Evolutionary conservation across 495 filamentous ascomycete species (phyloP).

Genomic region (Articulospora tetracladia): DNA sequence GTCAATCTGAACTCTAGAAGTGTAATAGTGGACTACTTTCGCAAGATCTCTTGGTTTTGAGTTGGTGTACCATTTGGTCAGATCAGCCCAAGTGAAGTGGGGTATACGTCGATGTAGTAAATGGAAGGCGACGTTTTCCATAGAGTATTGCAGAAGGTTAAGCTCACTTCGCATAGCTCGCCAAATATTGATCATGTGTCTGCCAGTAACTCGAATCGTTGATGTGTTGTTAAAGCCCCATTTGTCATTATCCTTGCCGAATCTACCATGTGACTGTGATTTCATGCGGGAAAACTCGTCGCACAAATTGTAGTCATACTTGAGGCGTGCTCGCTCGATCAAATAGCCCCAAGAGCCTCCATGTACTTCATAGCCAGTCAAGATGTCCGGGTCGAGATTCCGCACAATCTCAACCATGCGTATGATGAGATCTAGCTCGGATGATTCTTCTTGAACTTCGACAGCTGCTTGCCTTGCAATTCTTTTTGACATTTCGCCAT

Average conservation of each 20-base stretch:
- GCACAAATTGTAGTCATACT: constrained; percentile 86
- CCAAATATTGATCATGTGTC: constrained; percentile 98
- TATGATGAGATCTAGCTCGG: constrained; percentile 81
- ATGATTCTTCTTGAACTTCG: constrained; percentile 67
- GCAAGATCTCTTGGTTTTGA: constrained; percentile 61
- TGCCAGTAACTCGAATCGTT: constrained; percentile 79
- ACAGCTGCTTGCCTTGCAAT: constrained; percentile 47
- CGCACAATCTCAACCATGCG: constrained; percentile 84
- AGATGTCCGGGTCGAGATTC: constrained; percentile 80
- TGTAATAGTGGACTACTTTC: constrained; percentile 76
- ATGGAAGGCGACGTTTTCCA: constrained; percentile 97
- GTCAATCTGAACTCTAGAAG: constrained; percentile 73
- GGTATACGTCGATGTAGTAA: constrained; percentile 87
- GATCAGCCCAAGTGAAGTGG: constrained; percentile 71
- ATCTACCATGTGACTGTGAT: constrained; percentile 71
- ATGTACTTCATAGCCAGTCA: constrained; percentile 95
- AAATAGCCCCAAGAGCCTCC: constrained; percentile 92
- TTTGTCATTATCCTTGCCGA: constrained; percentile 78
- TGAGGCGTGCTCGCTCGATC: constrained; percentile 79
- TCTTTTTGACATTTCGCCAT: constrained; percentile 46
- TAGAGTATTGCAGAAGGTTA: constrained; percentile 86
- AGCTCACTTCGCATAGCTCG: constrained; percentile 90
- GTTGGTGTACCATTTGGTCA: constrained; percentile 79
- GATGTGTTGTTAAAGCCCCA: constrained; percentile 95
- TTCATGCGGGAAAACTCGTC: constrained; percentile 90